Evolutionary conservation across 306 rosid species (phyloP).

Genomic region (Trifolium repens): DNA sequence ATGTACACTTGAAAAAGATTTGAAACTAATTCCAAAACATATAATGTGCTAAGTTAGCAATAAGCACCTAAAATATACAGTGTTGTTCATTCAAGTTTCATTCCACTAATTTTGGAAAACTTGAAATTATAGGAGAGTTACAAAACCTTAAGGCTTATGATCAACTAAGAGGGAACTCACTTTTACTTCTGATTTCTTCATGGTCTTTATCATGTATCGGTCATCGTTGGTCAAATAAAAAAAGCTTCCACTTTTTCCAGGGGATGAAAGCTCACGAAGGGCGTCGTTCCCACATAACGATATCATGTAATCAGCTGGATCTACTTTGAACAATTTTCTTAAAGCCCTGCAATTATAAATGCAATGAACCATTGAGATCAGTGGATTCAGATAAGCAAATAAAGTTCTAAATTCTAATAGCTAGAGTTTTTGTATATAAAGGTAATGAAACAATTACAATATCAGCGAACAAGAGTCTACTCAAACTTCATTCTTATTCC

Average conservation of each 20-base stretch:
- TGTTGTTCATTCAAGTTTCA: not conserved
- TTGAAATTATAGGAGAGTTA: not conserved
- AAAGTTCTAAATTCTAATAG: not conserved
- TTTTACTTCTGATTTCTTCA: constrained; percentile 93
- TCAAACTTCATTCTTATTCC: not conserved
- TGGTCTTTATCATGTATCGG: constrained; percentile 97
- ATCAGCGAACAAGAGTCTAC: constrained; percentile 1
- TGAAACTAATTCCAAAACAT: constrained; percentile 25
- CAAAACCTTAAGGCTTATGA: constrained; percentile 33
- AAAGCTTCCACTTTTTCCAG: constrained; percentile 99
- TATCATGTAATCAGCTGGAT: constrained; percentile 98
- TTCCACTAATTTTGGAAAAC: constrained; percentile 3
- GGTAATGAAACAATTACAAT: constrained; percentile 20
- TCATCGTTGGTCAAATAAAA: constrained; percentile 95
- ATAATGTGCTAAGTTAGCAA: not conserved
- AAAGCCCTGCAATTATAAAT: constrained; percentile 74
- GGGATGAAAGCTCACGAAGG: constrained; percentile 96
- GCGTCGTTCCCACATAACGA: constrained; percentile 97
- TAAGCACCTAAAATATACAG: not conserved
- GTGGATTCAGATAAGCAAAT: constrained; percentile 8
- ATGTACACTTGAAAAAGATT: not conserved
- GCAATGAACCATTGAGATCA: constrained; percentile 32
- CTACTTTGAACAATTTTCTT: constrained; percentile 91
- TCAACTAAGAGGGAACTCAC: constrained; percentile 57
- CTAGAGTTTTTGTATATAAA: not conserved